These are phyloP conservation scores for Cymbidium sinense DNA, from an alignment of 106 monocot species.

Conservation along the genomic window DNA sequence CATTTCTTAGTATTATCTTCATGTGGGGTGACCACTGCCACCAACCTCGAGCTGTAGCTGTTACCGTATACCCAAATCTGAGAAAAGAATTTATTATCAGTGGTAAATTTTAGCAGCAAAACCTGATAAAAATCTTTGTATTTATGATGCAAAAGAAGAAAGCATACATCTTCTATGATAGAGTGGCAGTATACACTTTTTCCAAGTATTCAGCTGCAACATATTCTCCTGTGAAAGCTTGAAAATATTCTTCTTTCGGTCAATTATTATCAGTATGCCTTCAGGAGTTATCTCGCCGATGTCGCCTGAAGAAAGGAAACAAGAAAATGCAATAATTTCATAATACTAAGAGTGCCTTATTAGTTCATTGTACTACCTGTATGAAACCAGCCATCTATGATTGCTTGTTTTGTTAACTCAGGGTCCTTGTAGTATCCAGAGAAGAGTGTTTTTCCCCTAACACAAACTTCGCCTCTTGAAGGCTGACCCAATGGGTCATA, in stretches of 20 bases:
- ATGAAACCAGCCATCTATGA: constrained; percentile 94
- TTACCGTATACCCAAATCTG: constrained; percentile 97
- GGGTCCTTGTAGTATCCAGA: constrained; percentile 82
- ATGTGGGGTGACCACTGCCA: constrained; percentile 79
- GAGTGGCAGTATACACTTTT: constrained; percentile 61
- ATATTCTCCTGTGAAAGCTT: constrained; percentile 92
- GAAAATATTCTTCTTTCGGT: constrained; percentile 95
- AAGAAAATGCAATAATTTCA: background rate
- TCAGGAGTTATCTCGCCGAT: constrained; percentile 80
- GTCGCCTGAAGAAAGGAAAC: constrained; percentile 54
- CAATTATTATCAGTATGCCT: constrained; percentile 77
- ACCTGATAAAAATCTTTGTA: background rate
- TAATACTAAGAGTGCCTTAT: background rate
- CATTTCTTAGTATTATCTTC: constrained; percentile 66
- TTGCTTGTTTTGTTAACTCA: constrained; percentile 66
- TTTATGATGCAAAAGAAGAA: constrained; percentile 5
- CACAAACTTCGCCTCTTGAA: constrained; percentile 80
- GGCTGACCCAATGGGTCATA: constrained; percentile 76
- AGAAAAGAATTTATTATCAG: background rate
- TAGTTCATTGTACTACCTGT: constrained; percentile 45
- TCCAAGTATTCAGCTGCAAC: constrained; percentile 83
- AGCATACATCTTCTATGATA: constrained; percentile 80
- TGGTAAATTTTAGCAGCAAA: background rate
- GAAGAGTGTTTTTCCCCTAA: constrained; percentile 76
- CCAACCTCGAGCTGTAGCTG: constrained; percentile 68